Base-by-base conservation (phyloP, 805 yeast species). In the Candida sithepensis region DNA sequence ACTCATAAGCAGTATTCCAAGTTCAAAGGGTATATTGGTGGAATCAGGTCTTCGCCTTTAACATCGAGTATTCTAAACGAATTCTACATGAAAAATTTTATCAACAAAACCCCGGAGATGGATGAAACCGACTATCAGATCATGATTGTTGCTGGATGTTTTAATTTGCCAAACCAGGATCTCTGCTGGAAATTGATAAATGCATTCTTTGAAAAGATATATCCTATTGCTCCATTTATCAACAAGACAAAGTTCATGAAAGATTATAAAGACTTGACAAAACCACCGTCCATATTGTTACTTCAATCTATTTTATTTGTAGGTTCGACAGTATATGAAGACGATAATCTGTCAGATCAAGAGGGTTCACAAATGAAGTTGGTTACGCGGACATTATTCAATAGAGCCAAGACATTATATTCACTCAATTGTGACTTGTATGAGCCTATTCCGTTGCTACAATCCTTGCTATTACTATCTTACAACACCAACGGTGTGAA, bases 401-500 rank as follows among this genome's bases (percentile, higher is more conserved):
- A 82, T n/a, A 71, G 79, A 45, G 67, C 78, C 45, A 81, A 83
- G 66, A 84, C 87, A 0, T 66, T 85, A 22, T 84, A 78, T 60
- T 89, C 84, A 56, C 74, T 85, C 2, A 79, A 76, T 53, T 81
- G 76, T 57, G 91, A 85, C 61, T 85, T 4, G 79, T 70, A 74
- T 43, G 88, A 84, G 60, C 79, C 84, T 2, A 71, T 80, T 2
- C 68, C 78, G 5, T 66, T 82, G 19, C 72, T 84, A 9, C 86
- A 81, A 57, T 73, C 87, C 0, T 69, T 84, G 30, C 65, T 79
- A 24, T 64, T 85, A 33, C 71, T 84, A 79, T 56, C 74, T 89
- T 22, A 89, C 88, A n/a, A 84, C 82, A 67, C 85, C 86, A 86
- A 85, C 57, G 87, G 81, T 53, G 82, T 83, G 21, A 75, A 33